Percentiles rank a stretch among this genome's conserved stretches.
Evolutionary conservation across 2,329 filamentous ascomycete genomes (phyloP).

Genomic region (Diplodia mutila): DNA sequence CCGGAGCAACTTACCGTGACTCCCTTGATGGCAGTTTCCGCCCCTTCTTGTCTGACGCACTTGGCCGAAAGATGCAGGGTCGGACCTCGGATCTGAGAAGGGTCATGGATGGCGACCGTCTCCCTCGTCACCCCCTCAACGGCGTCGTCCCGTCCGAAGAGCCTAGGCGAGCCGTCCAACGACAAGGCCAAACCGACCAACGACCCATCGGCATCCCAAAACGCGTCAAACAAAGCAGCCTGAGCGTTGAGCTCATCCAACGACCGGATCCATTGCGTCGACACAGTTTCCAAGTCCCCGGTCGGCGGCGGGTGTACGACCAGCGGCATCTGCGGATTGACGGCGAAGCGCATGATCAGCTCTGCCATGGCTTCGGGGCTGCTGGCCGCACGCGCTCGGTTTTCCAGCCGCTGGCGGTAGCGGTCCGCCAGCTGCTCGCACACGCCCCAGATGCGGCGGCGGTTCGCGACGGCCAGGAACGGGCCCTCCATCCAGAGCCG

Average conservation of each 20-base stretch:
- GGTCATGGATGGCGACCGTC: not conserved
- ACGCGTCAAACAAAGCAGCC: not conserved
- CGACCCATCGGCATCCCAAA: not conserved
- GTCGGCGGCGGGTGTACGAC: not conserved
- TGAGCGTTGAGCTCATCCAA: not conserved
- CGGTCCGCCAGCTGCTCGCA: not conserved
- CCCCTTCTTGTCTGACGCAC: too few species aligned
- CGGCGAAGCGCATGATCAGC: not conserved
- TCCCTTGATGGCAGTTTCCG: not conserved
- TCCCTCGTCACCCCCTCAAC: not conserved
- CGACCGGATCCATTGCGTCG: not conserved
- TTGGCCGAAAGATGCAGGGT: not conserved
- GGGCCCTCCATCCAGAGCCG: slow-evolving; percentile 31
- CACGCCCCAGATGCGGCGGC: slow-evolving; percentile 27
- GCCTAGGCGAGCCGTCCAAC: not conserved
- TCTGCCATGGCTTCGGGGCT: not conserved
- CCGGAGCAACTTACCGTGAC: not conserved
- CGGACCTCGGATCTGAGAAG: not conserved
- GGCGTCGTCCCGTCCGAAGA: not conserved
- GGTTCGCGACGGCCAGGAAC: slow-evolving; percentile 38
- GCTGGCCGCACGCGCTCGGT: too few species aligned
- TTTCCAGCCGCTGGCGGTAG: not conserved
- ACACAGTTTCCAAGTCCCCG: not conserved
- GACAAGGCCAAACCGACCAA: not conserved
- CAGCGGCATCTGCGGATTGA: not conserved